These are phyloP conservation scores for Cucurbita pepo DNA, from an alignment of 306 rosid genomes.

Conservation along the genomic window DNA sequence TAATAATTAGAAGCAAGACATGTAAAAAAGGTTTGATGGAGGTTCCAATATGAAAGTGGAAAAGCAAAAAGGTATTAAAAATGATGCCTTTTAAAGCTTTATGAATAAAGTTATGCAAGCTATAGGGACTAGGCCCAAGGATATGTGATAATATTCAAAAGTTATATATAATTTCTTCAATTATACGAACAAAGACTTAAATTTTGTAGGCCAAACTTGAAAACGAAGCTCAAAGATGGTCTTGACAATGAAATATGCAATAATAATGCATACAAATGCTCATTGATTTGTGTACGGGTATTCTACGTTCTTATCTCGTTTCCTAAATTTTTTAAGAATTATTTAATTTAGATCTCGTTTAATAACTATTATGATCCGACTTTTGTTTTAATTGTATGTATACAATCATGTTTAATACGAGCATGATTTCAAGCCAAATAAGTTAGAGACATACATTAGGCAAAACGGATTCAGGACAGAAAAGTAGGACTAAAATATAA, in stretches of 20 bases:
- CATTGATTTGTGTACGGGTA: too few relatives aligned
- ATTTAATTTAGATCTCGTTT: too few relatives aligned
- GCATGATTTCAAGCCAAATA: neutral
- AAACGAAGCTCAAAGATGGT: neutral
- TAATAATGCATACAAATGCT: too few relatives aligned
- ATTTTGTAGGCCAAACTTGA: neutral
- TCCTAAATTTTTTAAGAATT: too few relatives aligned
- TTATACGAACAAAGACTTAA: neutral
- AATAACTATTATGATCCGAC: neutral
- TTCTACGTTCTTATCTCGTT: too few relatives aligned
- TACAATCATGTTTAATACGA: neutral
- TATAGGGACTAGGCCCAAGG: neutral
- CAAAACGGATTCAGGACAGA: too few relatives aligned
- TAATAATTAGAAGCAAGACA: neutral
- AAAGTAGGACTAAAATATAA: too few relatives aligned
- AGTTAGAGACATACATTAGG: too few relatives aligned
- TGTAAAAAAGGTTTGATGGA: neutral
- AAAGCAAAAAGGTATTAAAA: neutral
- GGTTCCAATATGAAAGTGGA: neutral
- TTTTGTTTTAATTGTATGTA: neutral
- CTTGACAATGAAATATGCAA: neutral
- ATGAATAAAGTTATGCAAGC: neutral
- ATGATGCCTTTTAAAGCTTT: neutral
- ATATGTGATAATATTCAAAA: neutral
- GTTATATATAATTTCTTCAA: neutral